Percentiles rank a stretch among this genome's conserved stretches.
Conservation (phyloP, 805 yeast genomes). For the Myxozyma monticola region DNA sequence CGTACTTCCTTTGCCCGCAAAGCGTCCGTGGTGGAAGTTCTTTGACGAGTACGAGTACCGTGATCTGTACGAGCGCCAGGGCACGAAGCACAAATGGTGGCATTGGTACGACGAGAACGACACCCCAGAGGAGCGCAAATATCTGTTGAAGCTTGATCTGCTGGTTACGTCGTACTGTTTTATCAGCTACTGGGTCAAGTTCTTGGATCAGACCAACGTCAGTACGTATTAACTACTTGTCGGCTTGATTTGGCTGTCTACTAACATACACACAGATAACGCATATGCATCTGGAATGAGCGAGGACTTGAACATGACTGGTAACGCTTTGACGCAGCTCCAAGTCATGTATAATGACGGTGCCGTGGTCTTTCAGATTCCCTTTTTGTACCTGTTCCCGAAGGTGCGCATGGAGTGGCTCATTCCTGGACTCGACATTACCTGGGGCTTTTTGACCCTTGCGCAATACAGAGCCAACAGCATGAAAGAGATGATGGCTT, state of each 20-base stretch:
- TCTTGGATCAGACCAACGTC: conserved; percentile 60
- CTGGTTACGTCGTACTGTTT: conserved; percentile 57
- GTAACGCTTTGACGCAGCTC: conserved; percentile 60
- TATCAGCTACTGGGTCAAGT: conserved; percentile 67
- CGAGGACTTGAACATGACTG: conserved; percentile 55
- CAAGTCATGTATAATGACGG: conserved; percentile 63
- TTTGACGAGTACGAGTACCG: conserved; percentile 29
- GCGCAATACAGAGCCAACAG: conserved; percentile 52
- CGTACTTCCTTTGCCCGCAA: conserved; percentile 11
- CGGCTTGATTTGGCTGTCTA: too few relatives aligned
- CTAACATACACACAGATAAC: conserved; percentile 38
- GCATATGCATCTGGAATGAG: conserved; percentile 68
- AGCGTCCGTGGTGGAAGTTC: conserved; percentile 24
- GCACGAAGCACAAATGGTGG: conserved; percentile 19
- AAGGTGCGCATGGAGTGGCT: conserved; percentile 56
- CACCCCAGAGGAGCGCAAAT: conserved; percentile 48
- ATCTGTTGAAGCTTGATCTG: conserved; percentile 56
- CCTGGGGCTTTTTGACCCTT: conserved; percentile 69
- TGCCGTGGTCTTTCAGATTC: conserved; percentile 59
- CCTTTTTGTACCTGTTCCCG: conserved; percentile 59
- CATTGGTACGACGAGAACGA: conserved; percentile 56
- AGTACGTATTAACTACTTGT: too few relatives aligned
- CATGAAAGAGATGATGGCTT: conserved; percentile 55
- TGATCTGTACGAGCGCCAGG: conserved; percentile 20
- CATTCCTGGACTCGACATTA: conserved; percentile 57